Evolutionary conservation across 2,329 filamentous ascomycete genomes (phyloP).

Genomic region (Beauveria australis): DNA sequence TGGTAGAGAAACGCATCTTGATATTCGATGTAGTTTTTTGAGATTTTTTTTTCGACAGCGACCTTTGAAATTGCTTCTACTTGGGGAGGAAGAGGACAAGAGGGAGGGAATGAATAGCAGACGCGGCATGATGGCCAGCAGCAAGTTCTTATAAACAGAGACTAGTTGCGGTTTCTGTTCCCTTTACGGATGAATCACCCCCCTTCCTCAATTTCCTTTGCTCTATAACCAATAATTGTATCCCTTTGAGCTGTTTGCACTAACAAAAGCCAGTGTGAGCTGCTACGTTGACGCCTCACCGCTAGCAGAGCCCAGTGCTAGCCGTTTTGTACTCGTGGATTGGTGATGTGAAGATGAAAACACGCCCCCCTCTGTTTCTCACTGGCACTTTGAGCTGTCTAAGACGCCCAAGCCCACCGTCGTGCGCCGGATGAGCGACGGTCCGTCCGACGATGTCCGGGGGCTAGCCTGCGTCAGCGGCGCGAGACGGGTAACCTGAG

Average conservation of each 20-base stretch:
- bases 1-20: slow-evolving; percentile 19
- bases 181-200: neutral
- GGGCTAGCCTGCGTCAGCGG: neutral
- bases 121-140: neutral
- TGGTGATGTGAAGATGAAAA: neutral
- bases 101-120: neutral
- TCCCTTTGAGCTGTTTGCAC: neutral
- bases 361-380: neutral
- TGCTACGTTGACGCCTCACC: neutral
- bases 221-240: too few relatives aligned
- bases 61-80: neutral
- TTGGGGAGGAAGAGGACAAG: neutral
- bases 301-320: neutral
- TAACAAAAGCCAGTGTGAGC: neutral
- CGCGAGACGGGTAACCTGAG: neutral
- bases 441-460: slow-evolving; percentile 2
- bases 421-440: neutral
- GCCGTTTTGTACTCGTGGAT: neutral
- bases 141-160: slow-evolving; percentile 4
- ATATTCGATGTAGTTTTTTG: neutral
- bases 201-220: neutral
- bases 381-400: neutral
- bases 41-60: neutral
- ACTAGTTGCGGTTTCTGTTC: neutral
- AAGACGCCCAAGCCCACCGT: neutral